Percentiles rank a stretch among this genome's conserved stretches.
These are phyloP conservation scores for Leishmania gerbilli DNA, from an alignment of 208 protist species.

Conservation along the genomic window DNA sequence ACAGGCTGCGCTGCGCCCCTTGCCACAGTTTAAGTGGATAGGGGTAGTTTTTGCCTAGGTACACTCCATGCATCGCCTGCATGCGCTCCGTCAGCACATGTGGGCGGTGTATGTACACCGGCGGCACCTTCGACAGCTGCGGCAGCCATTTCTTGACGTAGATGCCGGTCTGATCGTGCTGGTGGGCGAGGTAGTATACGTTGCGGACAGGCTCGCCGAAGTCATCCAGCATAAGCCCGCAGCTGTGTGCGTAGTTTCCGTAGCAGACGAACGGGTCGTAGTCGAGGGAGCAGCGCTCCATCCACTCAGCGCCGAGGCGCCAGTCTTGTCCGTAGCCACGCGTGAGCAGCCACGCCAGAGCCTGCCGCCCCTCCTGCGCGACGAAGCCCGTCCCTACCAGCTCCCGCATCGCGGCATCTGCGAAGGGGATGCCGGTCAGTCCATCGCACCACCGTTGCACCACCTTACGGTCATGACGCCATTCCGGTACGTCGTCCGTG, in stretches of 20 bases:
- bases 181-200: constrained; percentile 80
- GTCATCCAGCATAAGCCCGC: constrained; percentile 79
- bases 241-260: constrained; percentile 80
- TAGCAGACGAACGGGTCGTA: constrained; percentile 92
- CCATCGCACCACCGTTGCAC: constrained; percentile 86
- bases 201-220: constrained; percentile 83
- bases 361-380: constrained; percentile 73
- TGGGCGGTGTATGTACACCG: constrained; percentile 89
- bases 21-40: constrained; percentile 92
- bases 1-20: constrained; percentile 65
- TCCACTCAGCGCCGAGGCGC: constrained; percentile 88
- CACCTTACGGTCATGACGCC: constrained; percentile 79
- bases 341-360: constrained; percentile 81
- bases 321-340: constrained; percentile 90
- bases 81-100: constrained; percentile 85
- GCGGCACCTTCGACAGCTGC: constrained; percentile 81
- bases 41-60: constrained; percentile 84
- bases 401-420: constrained; percentile 89
- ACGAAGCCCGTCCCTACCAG: constrained; percentile 80
- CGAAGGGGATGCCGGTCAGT: constrained; percentile 87
- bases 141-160: constrained; percentile 92
- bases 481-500: constrained; percentile 72
- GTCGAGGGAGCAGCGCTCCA: constrained; percentile 88
- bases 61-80: constrained; percentile 86
- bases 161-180: constrained; percentile 90